Percentiles rank a stretch among this genome's conserved stretches.
Evolutionary conservation across 2,329 filamentous ascomycete genomes (phyloP).

Genomic region (Pseudohalonectria lignicola): DNA sequence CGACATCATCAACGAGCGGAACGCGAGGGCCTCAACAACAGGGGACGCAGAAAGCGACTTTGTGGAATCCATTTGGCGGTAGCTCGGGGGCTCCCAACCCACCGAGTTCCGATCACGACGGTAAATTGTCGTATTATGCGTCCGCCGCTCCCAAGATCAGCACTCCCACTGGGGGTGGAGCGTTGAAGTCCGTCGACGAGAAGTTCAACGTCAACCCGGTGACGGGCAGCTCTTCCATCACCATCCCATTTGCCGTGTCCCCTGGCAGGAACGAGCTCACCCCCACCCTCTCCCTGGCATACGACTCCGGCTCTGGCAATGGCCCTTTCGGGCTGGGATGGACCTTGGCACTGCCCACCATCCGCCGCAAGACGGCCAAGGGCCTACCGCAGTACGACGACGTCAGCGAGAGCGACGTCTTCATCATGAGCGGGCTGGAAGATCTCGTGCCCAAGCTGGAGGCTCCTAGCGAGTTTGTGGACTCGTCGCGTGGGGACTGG

Average conservation of each 20-base stretch:
- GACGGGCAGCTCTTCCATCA: conserved; percentile 5
- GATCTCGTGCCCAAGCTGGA: conserved; percentile 14
- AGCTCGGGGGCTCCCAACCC: too few relatives aligned
- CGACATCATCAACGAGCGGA: too few relatives aligned
- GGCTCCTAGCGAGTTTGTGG: neutral
- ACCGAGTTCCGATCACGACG: too few relatives aligned
- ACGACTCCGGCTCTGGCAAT: conserved; percentile 16
- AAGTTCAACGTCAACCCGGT: conserved; percentile 6
- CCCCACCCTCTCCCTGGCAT: conserved; percentile 9
- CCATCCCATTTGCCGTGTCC: conserved; percentile 6
- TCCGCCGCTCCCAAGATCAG: neutral
- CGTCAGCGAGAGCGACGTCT: conserved; percentile 9
- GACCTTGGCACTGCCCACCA: conserved; percentile 8
- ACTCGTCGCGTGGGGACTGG: neutral
- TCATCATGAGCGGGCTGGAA: conserved; percentile 12
- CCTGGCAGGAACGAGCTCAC: conserved; percentile 3
- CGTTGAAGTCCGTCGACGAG: conserved; percentile 1
- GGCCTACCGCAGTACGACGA: conserved; percentile 14
- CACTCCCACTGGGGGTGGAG: conserved; percentile 3
- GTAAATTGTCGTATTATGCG: neutral
- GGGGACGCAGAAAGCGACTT: too few relatives aligned
- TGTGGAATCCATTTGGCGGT: too few relatives aligned
- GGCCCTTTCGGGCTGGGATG: conserved; percentile 18
- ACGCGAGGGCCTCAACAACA: too few relatives aligned
- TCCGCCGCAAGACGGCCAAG: conserved; percentile 14